Conservation (phyloP, 169 alveolate species). For the Plasmodium reichenowi region DNA sequence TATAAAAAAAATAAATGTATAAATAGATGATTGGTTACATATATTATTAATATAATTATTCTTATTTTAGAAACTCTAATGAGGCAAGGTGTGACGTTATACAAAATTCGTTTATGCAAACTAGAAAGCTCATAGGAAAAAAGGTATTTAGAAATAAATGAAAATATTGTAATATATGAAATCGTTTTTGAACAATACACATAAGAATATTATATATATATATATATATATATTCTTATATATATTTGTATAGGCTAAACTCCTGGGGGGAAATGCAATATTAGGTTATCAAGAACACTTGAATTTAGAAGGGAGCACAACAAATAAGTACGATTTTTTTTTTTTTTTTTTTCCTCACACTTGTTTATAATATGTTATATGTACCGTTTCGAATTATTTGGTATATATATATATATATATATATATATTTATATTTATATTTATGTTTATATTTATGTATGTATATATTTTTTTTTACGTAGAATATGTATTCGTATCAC, state of each 20-base stretch:
- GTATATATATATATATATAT: too few species aligned
- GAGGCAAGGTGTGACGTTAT: conserved; percentile 76
- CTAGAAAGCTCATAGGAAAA: conserved; percentile 67
- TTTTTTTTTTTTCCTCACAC: neutral
- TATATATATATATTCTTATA: conserved; percentile 6
- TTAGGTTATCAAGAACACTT: conserved; percentile 74
- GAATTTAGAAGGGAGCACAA: conserved; percentile 75
- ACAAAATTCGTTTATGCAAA: conserved; percentile 75
- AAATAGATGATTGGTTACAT: neutral
- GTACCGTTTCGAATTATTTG: too few species aligned
- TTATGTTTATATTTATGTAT: too few species aligned
- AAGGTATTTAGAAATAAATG: conserved; percentile 28
- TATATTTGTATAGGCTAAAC: conserved; percentile 33
- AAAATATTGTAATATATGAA: neutral
- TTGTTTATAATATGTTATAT: too few species aligned
- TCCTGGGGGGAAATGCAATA: conserved; percentile 76
- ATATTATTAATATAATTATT: neutral
- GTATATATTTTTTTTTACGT: neutral
- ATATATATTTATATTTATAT: too few species aligned
- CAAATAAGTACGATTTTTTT: conserved; percentile 54
- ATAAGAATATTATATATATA: neutral
- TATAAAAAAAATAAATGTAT: neutral
- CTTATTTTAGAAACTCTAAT: conserved; percentile 56
- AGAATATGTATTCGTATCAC: conserved; percentile 75
- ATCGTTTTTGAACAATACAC: too few species aligned